Base-by-base conservation (phyloP, 2,329 filamentous ascomycete genomes). In the Samsoniella hepiali region DNA sequence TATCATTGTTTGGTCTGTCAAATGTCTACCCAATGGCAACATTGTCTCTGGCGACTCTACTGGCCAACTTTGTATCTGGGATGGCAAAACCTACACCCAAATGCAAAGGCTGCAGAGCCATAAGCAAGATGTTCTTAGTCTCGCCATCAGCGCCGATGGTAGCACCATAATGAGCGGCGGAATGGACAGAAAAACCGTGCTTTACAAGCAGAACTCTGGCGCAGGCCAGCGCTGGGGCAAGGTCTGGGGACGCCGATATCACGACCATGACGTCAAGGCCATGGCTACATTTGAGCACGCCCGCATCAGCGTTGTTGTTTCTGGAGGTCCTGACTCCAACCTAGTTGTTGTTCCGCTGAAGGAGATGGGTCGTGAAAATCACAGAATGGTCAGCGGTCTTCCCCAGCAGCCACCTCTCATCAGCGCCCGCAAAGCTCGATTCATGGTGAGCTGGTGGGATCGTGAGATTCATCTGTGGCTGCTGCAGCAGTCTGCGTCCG, bases 11-110 rank as follows among this genome's bases (percentile, higher is more conserved):
- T 99, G 95, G 95, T 89, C 91, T 59, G 89, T 99, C 66, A 97
- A 93, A 76, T 92, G 90, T 71, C 82, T 98, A 38, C 86, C 90
- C 10, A 90, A 91, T 71, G 93, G 93, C 57, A 92, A 95, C 68
- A 95, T 99, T 66, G 88, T 98, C 13, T 97, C 93, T 1, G 95
- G 92, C 58, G 95, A 99, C 74, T 98, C 95, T 3, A 93, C 93
- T 5, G 95, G 95, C 38, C 93, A 98, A 73, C 83, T 99, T 47
- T 88, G 91, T 68, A 91, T 98, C 72, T 99, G 93, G 90, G 92
- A 96, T 73, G 91, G 92, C 63, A 93, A 91, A 77, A 96, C 91
- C 60, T 97, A 94, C 74, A 93, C 93, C 5, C 87, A 97, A 69
- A 84, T 87, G 42, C 95, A 99, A 73, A 85, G 93, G 58, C 86